phyloP scores from a whole-genome alignment of 148 eudicot genomes.

The Talinum fruticosum region DNA sequence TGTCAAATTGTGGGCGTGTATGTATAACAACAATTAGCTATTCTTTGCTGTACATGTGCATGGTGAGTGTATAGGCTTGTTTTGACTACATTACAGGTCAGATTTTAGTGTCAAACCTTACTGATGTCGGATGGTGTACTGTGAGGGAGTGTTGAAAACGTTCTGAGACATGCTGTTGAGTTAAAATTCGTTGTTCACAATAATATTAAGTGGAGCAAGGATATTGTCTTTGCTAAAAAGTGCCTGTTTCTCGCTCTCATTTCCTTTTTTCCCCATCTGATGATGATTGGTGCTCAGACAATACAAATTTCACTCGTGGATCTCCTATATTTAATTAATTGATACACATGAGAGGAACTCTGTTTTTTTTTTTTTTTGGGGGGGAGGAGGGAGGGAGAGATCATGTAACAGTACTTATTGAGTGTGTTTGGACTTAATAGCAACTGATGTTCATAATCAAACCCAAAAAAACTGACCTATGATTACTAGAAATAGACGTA shows the following conservation, averaged over 20 bases:
- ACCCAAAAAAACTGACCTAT: not conserved
- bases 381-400: too few relatives aligned
- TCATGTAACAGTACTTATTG: too few relatives aligned
- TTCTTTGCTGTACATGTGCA: constrained; percentile 8
- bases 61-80: constrained; percentile 12
- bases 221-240: constrained; percentile 3
- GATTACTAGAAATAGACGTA: too few relatives aligned
- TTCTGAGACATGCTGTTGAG: not conserved
- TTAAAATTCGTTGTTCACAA: not conserved
- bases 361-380: too few relatives aligned
- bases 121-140: not conserved
- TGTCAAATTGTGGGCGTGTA: constrained; percentile 6
- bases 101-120: not conserved
- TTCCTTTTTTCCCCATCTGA: not conserved
- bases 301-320: too few relatives aligned
- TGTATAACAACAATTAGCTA: constrained; percentile 16
- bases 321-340: too few relatives aligned
- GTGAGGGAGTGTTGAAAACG: not conserved
- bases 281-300: not conserved
- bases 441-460: not conserved
- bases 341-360: too few relatives aligned
- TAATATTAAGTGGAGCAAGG: constrained; percentile 7
- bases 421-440: not conserved
- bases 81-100: not conserved
- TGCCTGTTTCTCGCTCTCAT: not conserved